These are phyloP conservation scores for Auricularia sp. DNA, from an alignment of 768 basidiomycete species.

Conservation along the genomic window DNA sequence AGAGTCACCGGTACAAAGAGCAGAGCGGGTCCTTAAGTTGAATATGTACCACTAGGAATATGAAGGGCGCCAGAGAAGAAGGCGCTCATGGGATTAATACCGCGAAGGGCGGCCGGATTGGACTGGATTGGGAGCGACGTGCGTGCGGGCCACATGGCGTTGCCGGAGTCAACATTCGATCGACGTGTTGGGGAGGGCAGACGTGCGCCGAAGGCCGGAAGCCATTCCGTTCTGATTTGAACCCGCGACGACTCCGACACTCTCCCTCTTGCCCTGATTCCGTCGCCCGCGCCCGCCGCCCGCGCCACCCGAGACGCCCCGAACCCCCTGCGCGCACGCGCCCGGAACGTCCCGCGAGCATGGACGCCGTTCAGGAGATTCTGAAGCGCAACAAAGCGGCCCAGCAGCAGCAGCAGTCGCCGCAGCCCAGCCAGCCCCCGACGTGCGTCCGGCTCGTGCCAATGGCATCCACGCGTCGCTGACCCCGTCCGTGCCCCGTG, in stretches of 20 bases:
- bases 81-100: neutral
- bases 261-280: neutral
- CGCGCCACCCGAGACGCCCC: neutral
- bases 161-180: neutral
- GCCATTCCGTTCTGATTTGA: neutral
- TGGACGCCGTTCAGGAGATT: slow-evolving; percentile 2
- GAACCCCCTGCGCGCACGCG: neutral
- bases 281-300: neutral
- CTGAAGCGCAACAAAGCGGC: neutral
- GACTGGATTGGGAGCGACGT: neutral
- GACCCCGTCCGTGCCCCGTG: neutral
- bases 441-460: neutral
- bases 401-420: neutral
- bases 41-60: too few relatives aligned
- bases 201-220: neutral
- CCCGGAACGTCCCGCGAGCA: neutral
- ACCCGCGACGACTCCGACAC: neutral
- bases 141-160: neutral
- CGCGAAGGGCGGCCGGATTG: neutral
- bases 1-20: too few relatives aligned
- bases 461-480: neutral
- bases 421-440: neutral
- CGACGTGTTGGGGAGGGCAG: neutral
- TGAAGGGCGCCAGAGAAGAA: neutral
- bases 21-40: too few relatives aligned